phyloP scores from a whole-genome alignment of 23 red algal species.

The Gracilariopsis chorda region DNA sequence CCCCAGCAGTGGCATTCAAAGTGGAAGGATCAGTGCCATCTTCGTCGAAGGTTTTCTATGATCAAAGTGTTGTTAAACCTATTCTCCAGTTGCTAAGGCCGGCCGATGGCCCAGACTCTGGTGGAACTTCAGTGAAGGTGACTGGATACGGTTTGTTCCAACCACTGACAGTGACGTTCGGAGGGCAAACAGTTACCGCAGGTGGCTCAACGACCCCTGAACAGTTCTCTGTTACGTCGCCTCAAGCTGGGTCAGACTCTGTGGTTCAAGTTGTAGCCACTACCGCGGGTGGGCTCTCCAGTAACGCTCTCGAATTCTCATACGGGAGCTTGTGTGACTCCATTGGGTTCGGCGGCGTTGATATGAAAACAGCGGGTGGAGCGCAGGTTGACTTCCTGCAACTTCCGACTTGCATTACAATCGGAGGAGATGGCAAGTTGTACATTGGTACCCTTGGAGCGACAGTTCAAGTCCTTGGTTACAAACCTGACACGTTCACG shows the following conservation, averaged over 20 bases:
- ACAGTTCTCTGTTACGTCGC: constrained; percentile 37
- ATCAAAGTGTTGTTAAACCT: constrained; percentile 23
- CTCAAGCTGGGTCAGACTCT: not conserved
- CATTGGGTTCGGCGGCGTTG: constrained; percentile 4
- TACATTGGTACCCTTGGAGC: constrained; percentile 54
- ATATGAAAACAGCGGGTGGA: constrained; percentile 15
- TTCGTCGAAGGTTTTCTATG: constrained; percentile 18
- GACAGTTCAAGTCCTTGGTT: constrained; percentile 33
- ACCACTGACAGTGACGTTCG: constrained; percentile 43
- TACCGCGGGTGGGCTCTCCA: not conserved
- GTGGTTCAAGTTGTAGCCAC: constrained; percentile 29
- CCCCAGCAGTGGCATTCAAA: not conserved
- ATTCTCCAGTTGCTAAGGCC: constrained; percentile 5
- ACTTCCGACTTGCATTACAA: constrained; percentile 9
- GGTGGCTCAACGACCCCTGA: not conserved
- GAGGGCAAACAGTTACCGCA: not conserved
- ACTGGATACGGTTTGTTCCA: constrained; percentile 53
- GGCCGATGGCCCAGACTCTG: constrained; percentile 5
- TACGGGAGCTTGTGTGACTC: constrained; percentile 41
- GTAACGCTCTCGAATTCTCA: constrained; percentile 28
- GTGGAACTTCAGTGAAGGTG: constrained; percentile 45
- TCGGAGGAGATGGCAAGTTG: constrained; percentile 27
- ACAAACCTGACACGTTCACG: not conserved
- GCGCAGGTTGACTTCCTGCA: not conserved
- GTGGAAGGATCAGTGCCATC: not conserved